Conservation (phyloP, 305 asterid species). For the Plantago lanceolata region DNA sequence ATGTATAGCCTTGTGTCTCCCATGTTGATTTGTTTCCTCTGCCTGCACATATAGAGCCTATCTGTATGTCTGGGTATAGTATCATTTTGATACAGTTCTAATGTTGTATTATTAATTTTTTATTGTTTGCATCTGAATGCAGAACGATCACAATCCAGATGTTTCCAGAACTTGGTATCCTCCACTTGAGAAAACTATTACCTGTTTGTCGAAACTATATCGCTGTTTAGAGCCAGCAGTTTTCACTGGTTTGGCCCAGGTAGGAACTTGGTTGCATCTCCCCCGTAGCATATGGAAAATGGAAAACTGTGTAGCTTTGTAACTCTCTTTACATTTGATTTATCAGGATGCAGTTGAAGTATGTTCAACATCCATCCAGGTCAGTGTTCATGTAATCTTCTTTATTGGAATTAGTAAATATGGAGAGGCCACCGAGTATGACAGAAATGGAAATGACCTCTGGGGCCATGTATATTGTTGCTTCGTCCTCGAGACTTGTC, state of each 20-base stretch:
- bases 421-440: constrained; percentile 4
- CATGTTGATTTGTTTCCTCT: constrained; percentile 10
- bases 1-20: constrained; percentile 6
- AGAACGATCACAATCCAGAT: constrained; percentile 71
- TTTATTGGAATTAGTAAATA: constrained; percentile 15
- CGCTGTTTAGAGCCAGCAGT: constrained; percentile 83
- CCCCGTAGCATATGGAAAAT: constrained; percentile 11
- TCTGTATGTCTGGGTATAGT: constrained; percentile 3
- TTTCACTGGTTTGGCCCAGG: constrained; percentile 99
- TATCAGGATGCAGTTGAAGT: constrained; percentile 93
- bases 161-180: constrained; percentile 84
- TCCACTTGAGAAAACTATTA: constrained; percentile 92
- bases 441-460: neutral
- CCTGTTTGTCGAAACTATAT: constrained; percentile 87
- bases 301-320: constrained; percentile 11
- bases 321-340: constrained; percentile 12
- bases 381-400: constrained; percentile 30
- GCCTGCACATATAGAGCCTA: constrained; percentile 17
- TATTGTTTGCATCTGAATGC: constrained; percentile 34
- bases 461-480: constrained; percentile 4
- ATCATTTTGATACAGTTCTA: constrained; percentile 8
- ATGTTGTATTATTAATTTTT: constrained; percentile 23
- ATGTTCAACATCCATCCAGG: constrained; percentile 91
- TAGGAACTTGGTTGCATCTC: constrained; percentile 30
- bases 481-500: constrained; percentile 15